These are phyloP conservation scores for Linanthus parryae DNA, from an alignment of 148 eudicot genomes.

Conservation along the genomic window DNA sequence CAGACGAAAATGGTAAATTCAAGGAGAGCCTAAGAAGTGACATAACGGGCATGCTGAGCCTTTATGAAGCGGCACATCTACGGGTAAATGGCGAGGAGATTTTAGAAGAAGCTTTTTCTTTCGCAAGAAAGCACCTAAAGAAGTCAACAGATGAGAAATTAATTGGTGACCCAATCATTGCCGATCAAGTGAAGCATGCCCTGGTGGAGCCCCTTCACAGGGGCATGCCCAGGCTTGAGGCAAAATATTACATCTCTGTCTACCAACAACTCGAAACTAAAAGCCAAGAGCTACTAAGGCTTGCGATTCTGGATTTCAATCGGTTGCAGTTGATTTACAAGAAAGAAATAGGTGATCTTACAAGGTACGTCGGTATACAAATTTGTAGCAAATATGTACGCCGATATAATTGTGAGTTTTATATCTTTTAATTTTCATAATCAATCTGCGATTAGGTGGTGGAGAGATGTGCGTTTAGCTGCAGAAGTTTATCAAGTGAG, in stretches of 20 bases:
- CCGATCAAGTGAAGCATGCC: neutral
- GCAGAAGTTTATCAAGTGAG: too few species aligned
- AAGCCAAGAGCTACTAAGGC: neutral
- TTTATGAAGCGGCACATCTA: slow-evolving; percentile 32
- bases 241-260: neutral
- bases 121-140: slow-evolving; percentile 6
- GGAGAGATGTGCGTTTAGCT: too few species aligned
- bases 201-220: neutral
- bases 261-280: neutral
- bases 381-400: too few species aligned
- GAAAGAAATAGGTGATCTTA: neutral
- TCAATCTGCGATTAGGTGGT: too few species aligned
- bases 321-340: neutral
- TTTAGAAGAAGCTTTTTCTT: slow-evolving; percentile 21
- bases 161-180: neutral
- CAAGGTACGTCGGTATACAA: too few species aligned
- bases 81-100: slow-evolving; percentile 28
- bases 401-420: too few species aligned
- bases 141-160: neutral
- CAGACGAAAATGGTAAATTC: slow-evolving; percentile 10
- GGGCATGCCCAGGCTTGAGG: neutral
- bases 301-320: neutral
- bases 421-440: too few species aligned
- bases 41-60: slow-evolving; percentile 19
- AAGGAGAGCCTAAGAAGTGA: slow-evolving; percentile 12